Evolutionary conservation across 2,329 filamentous ascomycete species (phyloP).

Genomic region (Rhynchosporium secalis): DNA sequence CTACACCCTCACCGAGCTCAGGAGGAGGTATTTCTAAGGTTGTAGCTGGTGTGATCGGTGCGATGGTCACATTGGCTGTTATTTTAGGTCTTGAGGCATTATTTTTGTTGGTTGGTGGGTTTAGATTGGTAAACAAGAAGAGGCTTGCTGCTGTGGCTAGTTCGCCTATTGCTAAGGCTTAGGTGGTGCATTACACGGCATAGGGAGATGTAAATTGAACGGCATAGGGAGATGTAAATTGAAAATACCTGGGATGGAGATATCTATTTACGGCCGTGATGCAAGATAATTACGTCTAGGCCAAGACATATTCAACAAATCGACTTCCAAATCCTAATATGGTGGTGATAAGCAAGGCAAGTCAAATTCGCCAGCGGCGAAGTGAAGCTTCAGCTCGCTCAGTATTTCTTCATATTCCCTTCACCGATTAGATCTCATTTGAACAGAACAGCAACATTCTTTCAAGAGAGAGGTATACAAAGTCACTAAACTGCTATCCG

Average conservation of each 20-base stretch:
- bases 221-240: constrained; percentile 17
- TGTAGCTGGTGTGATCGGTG: constrained; percentile 80
- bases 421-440: too few relatives aligned
- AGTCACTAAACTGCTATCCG: too few relatives aligned
- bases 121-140: constrained; percentile 59
- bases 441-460: too few relatives aligned
- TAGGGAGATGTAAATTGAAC: constrained; percentile 15
- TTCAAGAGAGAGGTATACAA: too few relatives aligned
- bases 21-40: constrained; percentile 57
- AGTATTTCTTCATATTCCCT: too few relatives aligned
- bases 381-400: too few relatives aligned
- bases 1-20: constrained; percentile 20
- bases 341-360: too few relatives aligned
- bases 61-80: constrained; percentile 66
- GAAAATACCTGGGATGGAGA: too few relatives aligned
- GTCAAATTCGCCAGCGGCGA: too few relatives aligned
- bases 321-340: too few relatives aligned
- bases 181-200: background rate
- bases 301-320: too few relatives aligned
- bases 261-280: background rate
- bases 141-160: constrained; percentile 35
- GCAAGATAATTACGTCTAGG: background rate
- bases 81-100: constrained; percentile 57
- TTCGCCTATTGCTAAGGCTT: constrained; percentile 31
- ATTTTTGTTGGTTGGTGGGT: constrained; percentile 55